A percentile compares a stretch with the other conserved stretches of the same genome.
Evolutionary conservation across 345 rosid genomes (phyloP).

Genomic region (Populus deltoides): DNA sequence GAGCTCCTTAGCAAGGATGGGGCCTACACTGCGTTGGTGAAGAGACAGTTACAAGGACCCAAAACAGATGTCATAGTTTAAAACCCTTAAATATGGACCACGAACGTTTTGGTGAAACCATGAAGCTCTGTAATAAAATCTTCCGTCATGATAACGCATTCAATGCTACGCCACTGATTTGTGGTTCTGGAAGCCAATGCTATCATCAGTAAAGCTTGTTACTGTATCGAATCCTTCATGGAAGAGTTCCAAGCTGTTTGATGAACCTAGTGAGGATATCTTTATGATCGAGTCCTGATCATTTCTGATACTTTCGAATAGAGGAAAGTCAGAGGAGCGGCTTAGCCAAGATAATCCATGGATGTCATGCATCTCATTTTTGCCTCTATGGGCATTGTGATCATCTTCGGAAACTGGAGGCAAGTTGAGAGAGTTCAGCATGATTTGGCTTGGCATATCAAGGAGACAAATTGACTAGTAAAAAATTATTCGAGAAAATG

Average conservation of each 20-base stretch:
- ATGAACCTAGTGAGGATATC: too few relatives aligned
- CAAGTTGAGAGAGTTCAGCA: too few relatives aligned
- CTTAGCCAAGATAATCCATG: too few relatives aligned
- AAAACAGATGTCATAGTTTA: neutral
- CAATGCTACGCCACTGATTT: too few relatives aligned
- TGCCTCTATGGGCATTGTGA: neutral
- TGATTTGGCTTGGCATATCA: too few relatives aligned
- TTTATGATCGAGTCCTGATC: too few relatives aligned
- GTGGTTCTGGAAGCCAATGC: too few relatives aligned
- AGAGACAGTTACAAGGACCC: conserved; percentile 46
- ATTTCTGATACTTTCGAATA: too few relatives aligned
- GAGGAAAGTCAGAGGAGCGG: neutral
- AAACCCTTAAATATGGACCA: neutral
- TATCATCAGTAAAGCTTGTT: too few relatives aligned
- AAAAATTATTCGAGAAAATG: neutral
- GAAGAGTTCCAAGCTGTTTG: too few relatives aligned
- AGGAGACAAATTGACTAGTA: neutral
- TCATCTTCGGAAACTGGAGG: neutral
- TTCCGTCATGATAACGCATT: too few relatives aligned
- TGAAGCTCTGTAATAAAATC: neutral
- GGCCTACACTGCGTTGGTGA: conserved; percentile 57
- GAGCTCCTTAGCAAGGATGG: conserved; percentile 42
- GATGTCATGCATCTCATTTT: neutral
- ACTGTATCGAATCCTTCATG: too few relatives aligned
- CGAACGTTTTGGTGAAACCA: neutral